These are phyloP conservation scores for Trichoderma gamsii DNA, from an alignment of 495 filamentous ascomycete genomes.

Conservation along the genomic window DNA sequence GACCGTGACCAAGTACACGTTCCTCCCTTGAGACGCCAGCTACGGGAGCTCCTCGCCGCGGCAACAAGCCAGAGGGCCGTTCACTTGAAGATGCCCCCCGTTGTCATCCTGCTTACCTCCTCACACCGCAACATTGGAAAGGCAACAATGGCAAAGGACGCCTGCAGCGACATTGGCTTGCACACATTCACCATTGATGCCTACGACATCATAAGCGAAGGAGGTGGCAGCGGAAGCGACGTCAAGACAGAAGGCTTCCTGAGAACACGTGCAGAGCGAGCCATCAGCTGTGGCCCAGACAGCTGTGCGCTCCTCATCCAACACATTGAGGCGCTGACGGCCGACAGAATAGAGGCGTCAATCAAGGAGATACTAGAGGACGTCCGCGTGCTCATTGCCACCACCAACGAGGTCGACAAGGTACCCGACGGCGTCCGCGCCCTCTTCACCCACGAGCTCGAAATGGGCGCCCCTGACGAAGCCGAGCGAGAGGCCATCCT, in stretches of 20 bases:
- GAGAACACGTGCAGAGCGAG: conserved; percentile 79
- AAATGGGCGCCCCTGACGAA: conserved; percentile 89
- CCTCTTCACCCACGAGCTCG: conserved; percentile 92
- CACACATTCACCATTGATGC: conserved; percentile 87
- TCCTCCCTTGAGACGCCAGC: conserved; percentile 62
- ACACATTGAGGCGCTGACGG: conserved; percentile 85
- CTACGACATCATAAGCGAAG: conserved; percentile 88
- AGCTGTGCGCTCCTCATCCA: conserved; percentile 75
- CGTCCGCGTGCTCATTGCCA: conserved; percentile 77
- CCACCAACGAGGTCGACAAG: conserved; percentile 90
- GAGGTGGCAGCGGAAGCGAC: conserved; percentile 76
- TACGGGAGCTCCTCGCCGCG: conserved; percentile 80
- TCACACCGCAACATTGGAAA: conserved; percentile 93
- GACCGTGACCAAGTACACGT: conserved; percentile 28
- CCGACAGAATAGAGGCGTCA: conserved; percentile 78
- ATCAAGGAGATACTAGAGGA: conserved; percentile 71
- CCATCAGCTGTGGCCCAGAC: conserved; percentile 77
- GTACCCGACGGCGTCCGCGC: conserved; percentile 82
- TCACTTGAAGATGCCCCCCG: conserved; percentile 76
- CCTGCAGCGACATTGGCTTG: conserved; percentile 80
- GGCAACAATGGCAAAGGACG: conserved; percentile 62
- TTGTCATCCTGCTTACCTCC: conserved; percentile 80
- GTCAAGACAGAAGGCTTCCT: conserved; percentile 89
- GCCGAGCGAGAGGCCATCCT: conserved; percentile 85
- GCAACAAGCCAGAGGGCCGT: conserved; percentile 84